These are phyloP conservation scores for Malania oleifera DNA, from an alignment of 164 flowering plant species.

Conservation along the genomic window DNA sequence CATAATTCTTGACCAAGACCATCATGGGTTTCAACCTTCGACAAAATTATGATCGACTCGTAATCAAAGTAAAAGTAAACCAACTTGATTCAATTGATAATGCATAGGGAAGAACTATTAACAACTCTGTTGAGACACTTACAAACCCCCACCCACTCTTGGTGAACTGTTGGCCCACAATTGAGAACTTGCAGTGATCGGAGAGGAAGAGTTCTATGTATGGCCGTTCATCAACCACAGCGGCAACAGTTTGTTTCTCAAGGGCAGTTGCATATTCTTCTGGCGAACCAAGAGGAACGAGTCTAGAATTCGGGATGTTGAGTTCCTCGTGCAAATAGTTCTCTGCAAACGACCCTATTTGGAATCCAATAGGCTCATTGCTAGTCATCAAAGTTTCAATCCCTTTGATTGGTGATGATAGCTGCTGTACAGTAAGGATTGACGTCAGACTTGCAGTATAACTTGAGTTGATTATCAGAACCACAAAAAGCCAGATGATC, in stretches of 20 bases:
- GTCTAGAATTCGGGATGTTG: constrained; percentile 43
- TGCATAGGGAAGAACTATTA: too few species aligned
- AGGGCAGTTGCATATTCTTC: constrained; percentile 56
- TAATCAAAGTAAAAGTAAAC: too few species aligned
- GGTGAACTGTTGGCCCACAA: constrained; percentile 57
- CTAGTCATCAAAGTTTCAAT: constrained; percentile 46
- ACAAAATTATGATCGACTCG: too few species aligned
- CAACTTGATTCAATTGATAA: too few species aligned
- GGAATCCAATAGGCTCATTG: constrained; percentile 46
- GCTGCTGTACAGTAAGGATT: constrained; percentile 59
- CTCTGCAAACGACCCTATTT: constrained; percentile 62
- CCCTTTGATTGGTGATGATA: constrained; percentile 51
- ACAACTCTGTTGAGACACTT: constrained; percentile 26
- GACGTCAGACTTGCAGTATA: constrained; percentile 74
- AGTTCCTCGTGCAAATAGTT: constrained; percentile 54
- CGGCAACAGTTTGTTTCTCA: constrained; percentile 37
- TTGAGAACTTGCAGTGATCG: constrained; percentile 37
- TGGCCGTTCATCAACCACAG: constrained; percentile 60
- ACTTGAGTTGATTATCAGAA: constrained; percentile 58
- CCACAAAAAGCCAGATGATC: constrained; percentile 67
- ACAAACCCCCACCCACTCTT: constrained; percentile 78
- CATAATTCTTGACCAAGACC: too few species aligned
- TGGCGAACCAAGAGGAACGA: constrained; percentile 42
- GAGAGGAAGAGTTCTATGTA: constrained; percentile 57
- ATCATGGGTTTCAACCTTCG: too few species aligned